These are phyloP conservation scores for Neoarthrinium moseri DNA, from an alignment of 2,329 filamentous ascomycete species.

Conservation along the genomic window DNA sequence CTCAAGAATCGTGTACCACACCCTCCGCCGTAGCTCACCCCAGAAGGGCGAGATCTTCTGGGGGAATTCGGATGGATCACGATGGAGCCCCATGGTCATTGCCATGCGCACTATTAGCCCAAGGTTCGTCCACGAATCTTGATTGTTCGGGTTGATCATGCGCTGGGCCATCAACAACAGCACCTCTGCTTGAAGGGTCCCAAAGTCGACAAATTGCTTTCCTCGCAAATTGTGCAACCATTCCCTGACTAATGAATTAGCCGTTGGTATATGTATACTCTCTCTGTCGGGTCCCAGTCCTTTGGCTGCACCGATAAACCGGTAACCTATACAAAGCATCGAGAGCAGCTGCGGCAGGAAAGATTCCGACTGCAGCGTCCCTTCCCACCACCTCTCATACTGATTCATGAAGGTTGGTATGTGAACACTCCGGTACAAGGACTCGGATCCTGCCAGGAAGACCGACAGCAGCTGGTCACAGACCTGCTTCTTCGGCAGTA, in stretches of 20 bases:
- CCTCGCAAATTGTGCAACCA: conserved; percentile 53
- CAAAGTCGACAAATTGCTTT: conserved; percentile 51
- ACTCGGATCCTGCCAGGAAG: conserved; percentile 51
- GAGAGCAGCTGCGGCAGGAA: conserved; percentile 55
- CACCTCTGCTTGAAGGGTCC: conserved; percentile 52
- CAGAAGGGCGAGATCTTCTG: conserved; percentile 48
- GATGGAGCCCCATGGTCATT: conserved; percentile 59
- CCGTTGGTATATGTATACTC: conserved; percentile 56
- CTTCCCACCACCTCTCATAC: conserved; percentile 52
- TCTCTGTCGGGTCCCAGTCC: conserved; percentile 53
- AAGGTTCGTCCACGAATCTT: conserved; percentile 54
- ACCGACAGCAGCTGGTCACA: conserved; percentile 50
- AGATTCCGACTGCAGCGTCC: conserved; percentile 42
- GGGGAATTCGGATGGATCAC: conserved; percentile 54
- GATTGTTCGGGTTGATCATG: conserved; percentile 46
- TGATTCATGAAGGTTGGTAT: conserved; percentile 49
- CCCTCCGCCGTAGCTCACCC: conserved; percentile 50
- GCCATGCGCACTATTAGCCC: conserved; percentile 55
- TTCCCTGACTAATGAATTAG: conserved; percentile 50
- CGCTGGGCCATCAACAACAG: conserved; percentile 52
- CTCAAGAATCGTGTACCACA: conserved; percentile 58
- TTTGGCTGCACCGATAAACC: conserved; percentile 49
- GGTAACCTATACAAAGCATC: conserved; percentile 51
- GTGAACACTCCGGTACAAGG: conserved; percentile 53
- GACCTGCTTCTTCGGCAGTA: conserved; percentile 47